phyloP scores from a whole-genome alignment of 2,329 filamentous ascomycete species.

The Aspergillus vadensis region DNA sequence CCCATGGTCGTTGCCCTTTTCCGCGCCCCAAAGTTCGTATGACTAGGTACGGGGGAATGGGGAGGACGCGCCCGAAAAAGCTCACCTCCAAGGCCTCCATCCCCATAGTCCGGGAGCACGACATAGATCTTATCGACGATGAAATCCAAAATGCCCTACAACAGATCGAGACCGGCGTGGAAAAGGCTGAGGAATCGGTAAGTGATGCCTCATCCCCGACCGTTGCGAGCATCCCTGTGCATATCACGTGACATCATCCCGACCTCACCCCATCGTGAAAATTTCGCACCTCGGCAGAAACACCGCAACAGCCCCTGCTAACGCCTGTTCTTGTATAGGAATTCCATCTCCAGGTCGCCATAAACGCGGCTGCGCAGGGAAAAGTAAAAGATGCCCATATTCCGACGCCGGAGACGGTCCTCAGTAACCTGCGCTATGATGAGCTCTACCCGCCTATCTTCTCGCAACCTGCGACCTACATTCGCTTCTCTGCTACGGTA shows the following conservation, averaged over 20 bases:
- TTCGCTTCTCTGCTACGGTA: slow-evolving; percentile 96
- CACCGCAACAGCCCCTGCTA: slow-evolving; percentile 21
- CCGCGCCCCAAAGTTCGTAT: slow-evolving; percentile 45
- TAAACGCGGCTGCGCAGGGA: slow-evolving; percentile 62
- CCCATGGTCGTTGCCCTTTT: slow-evolving; percentile 43
- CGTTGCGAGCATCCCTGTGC: slow-evolving; percentile 37
- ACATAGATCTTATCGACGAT: slow-evolving; percentile 89
- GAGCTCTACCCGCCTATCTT: slow-evolving; percentile 79
- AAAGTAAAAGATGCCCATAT: slow-evolving; percentile 67
- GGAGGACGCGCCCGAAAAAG: slow-evolving; percentile 63
- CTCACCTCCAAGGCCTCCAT: slow-evolving; percentile 87
- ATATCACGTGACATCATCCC: slow-evolving; percentile 43
- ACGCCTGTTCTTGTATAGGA: slow-evolving; percentile 60
- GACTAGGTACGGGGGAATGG: slow-evolving; percentile 49
- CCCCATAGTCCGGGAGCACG: slow-evolving; percentile 82
- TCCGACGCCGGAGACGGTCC: slow-evolving; percentile 65
- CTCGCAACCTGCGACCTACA: slow-evolving; percentile 86
- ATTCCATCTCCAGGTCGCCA: slow-evolving; percentile 90
- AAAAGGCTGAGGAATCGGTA: slow-evolving; percentile 96
- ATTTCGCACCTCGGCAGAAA: slow-evolving; percentile 28
- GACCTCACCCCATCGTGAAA: slow-evolving; percentile 34
- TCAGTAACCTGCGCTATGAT: slow-evolving; percentile 77
- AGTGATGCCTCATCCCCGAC: slow-evolving; percentile 53
- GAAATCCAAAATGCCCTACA: slow-evolving; percentile 76
- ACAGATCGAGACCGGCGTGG: slow-evolving; percentile 92